A percentile compares a stretch with the other conserved stretches of the same genome.
phyloP scores from a whole-genome alignment of 2,329 filamentous ascomycete genomes.

The Teratosphaeria zuluensis region DNA sequence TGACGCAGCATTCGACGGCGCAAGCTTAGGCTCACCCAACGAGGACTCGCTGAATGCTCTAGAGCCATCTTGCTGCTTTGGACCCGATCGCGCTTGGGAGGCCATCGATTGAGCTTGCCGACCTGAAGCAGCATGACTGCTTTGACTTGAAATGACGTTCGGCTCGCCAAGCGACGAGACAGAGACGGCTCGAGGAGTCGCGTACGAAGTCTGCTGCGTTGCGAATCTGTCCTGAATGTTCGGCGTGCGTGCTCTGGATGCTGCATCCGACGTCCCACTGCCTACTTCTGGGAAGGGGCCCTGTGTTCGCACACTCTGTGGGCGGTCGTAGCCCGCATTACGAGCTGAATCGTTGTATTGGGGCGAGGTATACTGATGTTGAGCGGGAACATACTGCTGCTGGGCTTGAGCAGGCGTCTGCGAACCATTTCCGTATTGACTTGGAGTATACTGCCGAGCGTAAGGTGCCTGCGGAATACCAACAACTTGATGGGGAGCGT shows the following conservation, averaged over 20 bases:
- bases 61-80: neutral
- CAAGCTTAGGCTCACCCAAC: neutral
- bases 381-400: neutral
- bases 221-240: neutral
- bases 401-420: neutral
- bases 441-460: neutral
- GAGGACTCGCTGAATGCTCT: neutral
- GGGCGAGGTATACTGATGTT: neutral
- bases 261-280: neutral
- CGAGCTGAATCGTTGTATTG: neutral
- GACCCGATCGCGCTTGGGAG: neutral
- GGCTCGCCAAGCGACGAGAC: neutral
- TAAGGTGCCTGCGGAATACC: neutral
- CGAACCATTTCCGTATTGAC: neutral
- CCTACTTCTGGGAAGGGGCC: neutral
- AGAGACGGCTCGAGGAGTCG: neutral
- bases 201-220: neutral
- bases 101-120: neutral
- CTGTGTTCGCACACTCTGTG: neutral
- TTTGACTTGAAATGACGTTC: neutral
- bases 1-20: neutral
- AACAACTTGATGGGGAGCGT: neutral
- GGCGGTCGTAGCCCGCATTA: neutral
- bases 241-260: neutral
- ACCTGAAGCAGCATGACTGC: neutral